A percentile compares a stretch with the other conserved stretches of the same genome.
phyloP scores from a whole-genome alignment of 176 grass and related monocot species.

The Thalia dealbata region DNA sequence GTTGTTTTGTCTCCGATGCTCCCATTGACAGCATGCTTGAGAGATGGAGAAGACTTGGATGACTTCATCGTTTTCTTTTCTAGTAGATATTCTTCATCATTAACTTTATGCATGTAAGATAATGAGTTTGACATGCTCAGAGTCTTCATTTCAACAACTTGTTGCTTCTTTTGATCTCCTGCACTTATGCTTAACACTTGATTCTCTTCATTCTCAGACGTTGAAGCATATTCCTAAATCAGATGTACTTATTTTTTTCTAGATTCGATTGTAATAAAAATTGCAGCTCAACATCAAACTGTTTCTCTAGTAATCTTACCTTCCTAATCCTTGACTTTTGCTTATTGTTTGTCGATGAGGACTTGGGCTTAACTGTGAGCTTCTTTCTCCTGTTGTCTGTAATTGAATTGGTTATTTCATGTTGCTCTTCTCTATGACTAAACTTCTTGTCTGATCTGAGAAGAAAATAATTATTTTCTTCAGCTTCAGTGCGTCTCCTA shows the following conservation, averaged over 20 bases:
- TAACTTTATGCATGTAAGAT: not conserved
- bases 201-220: too few species aligned
- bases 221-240: too few species aligned
- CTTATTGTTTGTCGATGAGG: not conserved
- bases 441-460: not conserved
- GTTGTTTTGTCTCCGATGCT: slow-evolving; percentile 18
- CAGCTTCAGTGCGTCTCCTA: slow-evolving; percentile 26
- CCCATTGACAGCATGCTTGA: slow-evolving; percentile 11
- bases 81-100: slow-evolving; percentile 10
- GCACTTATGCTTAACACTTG: too few species aligned
- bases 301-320: slow-evolving; percentile 25
- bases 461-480: slow-evolving; percentile 24
- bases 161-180: too few species aligned
- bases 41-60: slow-evolving; percentile 12
- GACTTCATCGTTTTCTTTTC: slow-evolving; percentile 18
- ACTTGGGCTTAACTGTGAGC: slow-evolving; percentile 30
- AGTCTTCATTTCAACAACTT: too few species aligned
- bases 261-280: not conserved
- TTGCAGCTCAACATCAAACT: slow-evolving; percentile 23
- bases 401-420: not conserved
- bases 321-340: slow-evolving; percentile 7
- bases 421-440: not conserved
- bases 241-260: too few species aligned
- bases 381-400: slow-evolving; percentile 38
- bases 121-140: too few species aligned